Percentiles rank a stretch among this genome's conserved stretches.
These are phyloP conservation scores for Puccinia hordei DNA, from an alignment of 1,284 basidiomycete species.

Conservation along the genomic window DNA sequence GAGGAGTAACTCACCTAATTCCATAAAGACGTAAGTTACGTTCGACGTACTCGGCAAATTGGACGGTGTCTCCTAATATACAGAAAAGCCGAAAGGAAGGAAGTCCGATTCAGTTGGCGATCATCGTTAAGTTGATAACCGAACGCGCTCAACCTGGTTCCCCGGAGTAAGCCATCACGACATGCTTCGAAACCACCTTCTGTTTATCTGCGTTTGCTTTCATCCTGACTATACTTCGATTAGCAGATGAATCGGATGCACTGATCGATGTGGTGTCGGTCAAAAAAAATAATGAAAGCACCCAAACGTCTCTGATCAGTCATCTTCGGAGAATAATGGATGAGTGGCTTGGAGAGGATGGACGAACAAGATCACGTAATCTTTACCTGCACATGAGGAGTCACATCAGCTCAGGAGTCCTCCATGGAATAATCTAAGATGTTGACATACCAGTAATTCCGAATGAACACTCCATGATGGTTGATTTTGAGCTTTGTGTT, in stretches of 20 bases:
- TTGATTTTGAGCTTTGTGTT: too few species aligned
- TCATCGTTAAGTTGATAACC: not conserved
- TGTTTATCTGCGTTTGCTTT: conserved; percentile 97
- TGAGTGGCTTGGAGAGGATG: not conserved
- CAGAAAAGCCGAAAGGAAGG: not conserved
- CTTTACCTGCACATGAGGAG: conserved; percentile 75
- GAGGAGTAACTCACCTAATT: conserved; percentile 69
- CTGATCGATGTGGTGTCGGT: not conserved
- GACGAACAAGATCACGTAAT: conserved; percentile 74
- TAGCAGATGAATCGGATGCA: conserved; percentile 85
- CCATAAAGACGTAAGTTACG: conserved; percentile 93
- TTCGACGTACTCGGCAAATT: conserved; percentile 95
- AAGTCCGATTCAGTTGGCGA: conserved; percentile 12
- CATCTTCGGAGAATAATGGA: not conserved
- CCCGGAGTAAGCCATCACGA: conserved; percentile 93
- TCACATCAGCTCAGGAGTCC: conserved; percentile 56
- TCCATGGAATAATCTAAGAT: conserved; percentile 54
- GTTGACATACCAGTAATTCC: conserved; percentile 61
- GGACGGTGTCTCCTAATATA: conserved; percentile 81
- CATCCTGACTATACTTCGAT: conserved; percentile 93
- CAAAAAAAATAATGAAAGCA: not conserved
- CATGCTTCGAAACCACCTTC: conserved; percentile 82
- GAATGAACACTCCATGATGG: conserved; percentile 64
- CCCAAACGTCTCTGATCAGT: not conserved
- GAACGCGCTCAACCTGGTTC: conserved; percentile 71